Evolutionary conservation across 345 rosid genomes (phyloP).

Genomic region (Populus euphratica): DNA sequence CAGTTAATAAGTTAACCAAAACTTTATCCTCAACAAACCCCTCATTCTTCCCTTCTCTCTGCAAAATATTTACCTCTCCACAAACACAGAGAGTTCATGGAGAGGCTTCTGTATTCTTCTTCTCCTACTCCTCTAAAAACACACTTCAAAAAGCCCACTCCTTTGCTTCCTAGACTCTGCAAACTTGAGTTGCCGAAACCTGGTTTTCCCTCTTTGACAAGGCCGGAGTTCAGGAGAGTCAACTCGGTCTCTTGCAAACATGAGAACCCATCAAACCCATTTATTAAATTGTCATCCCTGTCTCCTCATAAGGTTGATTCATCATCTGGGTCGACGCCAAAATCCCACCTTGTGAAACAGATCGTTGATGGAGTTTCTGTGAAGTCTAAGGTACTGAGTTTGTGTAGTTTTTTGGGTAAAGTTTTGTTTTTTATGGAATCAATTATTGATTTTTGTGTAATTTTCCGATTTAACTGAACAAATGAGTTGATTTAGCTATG

Average conservation of each 20-base stretch:
- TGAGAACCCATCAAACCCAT: conserved; percentile 24
- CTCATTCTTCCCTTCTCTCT: neutral
- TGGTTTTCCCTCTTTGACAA: conserved; percentile 20
- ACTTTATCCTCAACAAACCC: conserved; percentile 30
- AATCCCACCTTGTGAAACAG: conserved; percentile 30
- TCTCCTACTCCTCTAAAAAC: conserved; percentile 43
- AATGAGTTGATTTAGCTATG: neutral
- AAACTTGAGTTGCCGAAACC: conserved; percentile 40
- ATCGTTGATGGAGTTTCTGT: conserved; percentile 28
- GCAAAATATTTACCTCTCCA: conserved; percentile 12
- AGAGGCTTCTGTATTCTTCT: conserved; percentile 78
- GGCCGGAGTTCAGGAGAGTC: conserved; percentile 41
- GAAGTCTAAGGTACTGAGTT: conserved; percentile 49
- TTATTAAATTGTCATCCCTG: conserved; percentile 13
- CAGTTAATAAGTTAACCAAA: conserved; percentile 10
- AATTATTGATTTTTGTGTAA: neutral
- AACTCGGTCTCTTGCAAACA: conserved; percentile 38
- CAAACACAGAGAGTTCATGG: conserved; percentile 54
- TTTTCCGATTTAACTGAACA: neutral
- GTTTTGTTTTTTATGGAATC: neutral
- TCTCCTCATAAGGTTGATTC: conserved; percentile 27
- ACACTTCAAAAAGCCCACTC: conserved; percentile 24
- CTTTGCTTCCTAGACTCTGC: conserved; percentile 37
- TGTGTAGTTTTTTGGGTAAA: neutral
- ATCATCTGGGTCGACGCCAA: conserved; percentile 29